Percentiles rank a stretch among this genome's conserved stretches.
Evolutionary conservation across 306 rosid genomes (phyloP).

Genomic region (Albizia julibrissin): DNA sequence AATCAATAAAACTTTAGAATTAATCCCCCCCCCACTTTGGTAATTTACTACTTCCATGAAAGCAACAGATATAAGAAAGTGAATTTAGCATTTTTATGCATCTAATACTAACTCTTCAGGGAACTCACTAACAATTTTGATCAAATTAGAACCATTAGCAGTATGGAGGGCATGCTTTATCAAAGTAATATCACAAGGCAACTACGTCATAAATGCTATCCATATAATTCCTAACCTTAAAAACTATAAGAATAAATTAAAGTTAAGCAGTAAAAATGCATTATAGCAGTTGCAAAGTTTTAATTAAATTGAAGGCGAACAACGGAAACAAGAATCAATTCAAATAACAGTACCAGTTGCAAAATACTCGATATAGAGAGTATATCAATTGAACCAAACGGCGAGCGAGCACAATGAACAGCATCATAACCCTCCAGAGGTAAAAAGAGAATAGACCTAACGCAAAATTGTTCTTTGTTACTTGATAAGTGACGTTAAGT

Average conservation of each 20-base stretch:
- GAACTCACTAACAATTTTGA: not conserved
- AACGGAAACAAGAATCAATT: constrained; percentile 21
- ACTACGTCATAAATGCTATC: not conserved
- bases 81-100: not conserved
- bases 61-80: constrained; percentile 7
- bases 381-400: not conserved
- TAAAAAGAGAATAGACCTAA: not conserved
- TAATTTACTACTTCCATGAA: constrained; percentile 13
- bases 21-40: constrained; percentile 1
- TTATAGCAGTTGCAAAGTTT: not conserved
- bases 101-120: not conserved
- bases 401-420: not conserved
- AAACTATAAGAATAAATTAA: not conserved
- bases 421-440: not conserved
- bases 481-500: not conserved
- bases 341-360: not conserved
- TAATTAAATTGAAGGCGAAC: not conserved
- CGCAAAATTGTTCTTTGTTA: not conserved
- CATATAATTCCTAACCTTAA: not conserved
- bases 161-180: not conserved
- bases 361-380: constrained; percentile 7
- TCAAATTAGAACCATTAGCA: constrained; percentile 14
- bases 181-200: not conserved
- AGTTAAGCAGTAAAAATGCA: not conserved
- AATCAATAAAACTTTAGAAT: constrained; percentile 18